These are phyloP conservation scores for Metschnikowia matae DNA, from an alignment of 805 yeast species.

Conservation along the genomic window DNA sequence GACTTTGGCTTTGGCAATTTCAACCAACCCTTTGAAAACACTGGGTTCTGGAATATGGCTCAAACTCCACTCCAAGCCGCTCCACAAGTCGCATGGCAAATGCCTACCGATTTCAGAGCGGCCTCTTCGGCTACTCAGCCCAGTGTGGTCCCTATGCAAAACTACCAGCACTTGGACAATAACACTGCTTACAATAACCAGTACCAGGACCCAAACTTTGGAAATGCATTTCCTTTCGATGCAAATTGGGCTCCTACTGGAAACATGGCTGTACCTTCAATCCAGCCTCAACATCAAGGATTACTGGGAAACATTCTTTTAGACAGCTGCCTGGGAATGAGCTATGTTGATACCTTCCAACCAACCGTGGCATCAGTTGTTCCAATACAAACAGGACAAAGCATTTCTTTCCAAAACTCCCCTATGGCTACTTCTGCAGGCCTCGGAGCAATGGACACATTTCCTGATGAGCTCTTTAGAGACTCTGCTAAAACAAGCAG, in stretches of 20 bases:
- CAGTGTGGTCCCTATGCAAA: too few species aligned
- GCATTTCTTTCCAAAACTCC: neutral
- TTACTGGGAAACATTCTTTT: neutral
- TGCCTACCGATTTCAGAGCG: too few species aligned
- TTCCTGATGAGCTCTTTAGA: neutral
- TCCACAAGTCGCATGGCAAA: too few species aligned
- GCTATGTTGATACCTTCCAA: neutral
- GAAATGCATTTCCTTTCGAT: neutral
- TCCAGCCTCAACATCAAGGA: neutral
- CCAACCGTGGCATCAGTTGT: neutral
- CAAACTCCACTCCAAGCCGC: too few species aligned
- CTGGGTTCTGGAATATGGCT: too few species aligned
- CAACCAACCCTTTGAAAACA: too few species aligned
- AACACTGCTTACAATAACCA: neutral
- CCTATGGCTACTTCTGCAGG: neutral
- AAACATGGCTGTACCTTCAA: neutral
- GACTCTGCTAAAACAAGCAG: neutral
- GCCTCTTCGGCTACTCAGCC: too few species aligned
- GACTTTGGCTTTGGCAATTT: too few species aligned
- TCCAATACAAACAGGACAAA: neutral
- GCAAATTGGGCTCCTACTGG: neutral
- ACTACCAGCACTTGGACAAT: neutral
- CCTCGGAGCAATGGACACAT: neutral
- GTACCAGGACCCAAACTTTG: neutral
- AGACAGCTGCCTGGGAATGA: neutral